Conservation (phyloP, 345 rosid genomes). For the Murraya koenigii region DNA sequence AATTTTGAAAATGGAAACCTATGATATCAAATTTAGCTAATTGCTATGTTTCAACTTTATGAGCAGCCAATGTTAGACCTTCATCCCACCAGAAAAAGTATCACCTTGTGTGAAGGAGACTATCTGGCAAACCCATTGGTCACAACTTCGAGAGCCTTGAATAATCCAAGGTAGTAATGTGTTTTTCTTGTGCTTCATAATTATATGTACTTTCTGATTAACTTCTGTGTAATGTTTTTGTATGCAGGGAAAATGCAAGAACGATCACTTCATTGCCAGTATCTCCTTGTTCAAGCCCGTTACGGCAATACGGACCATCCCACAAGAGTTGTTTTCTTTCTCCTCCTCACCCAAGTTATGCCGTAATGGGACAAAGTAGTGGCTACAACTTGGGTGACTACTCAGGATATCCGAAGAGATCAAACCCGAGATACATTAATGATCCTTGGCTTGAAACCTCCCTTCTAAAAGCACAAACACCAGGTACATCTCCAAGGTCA, state of each 20-base stretch:
- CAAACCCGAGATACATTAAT: slow-evolving; percentile 29
- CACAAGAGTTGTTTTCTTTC: slow-evolving; percentile 69
- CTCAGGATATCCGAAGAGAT: slow-evolving; percentile 44
- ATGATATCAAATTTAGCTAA: slow-evolving; percentile 13
- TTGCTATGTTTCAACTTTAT: slow-evolving; percentile 5
- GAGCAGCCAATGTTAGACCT: slow-evolving; percentile 72
- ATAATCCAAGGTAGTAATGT: slow-evolving; percentile 54
- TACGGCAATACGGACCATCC: slow-evolving; percentile 60
- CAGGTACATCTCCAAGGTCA: slow-evolving; percentile 50
- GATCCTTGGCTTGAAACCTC: slow-evolving; percentile 47
- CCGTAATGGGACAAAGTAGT: slow-evolving; percentile 47
- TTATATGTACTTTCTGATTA: not conserved
- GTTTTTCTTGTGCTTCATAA: not conserved
- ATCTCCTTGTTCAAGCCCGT: slow-evolving; percentile 90
- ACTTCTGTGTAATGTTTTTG: slow-evolving; percentile 6
- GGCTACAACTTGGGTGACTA: slow-evolving; percentile 52
- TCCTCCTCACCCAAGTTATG: slow-evolving; percentile 71
- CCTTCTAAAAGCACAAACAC: slow-evolving; percentile 41
- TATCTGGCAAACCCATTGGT: slow-evolving; percentile 39
- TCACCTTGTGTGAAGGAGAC: slow-evolving; percentile 41
- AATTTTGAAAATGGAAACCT: not conserved
- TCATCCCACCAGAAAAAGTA: slow-evolving; percentile 47
- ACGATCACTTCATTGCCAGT: slow-evolving; percentile 78
- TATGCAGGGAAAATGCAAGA: slow-evolving; percentile 66
- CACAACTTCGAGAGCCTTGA: slow-evolving; percentile 36